Conservation (phyloP, 768 basidiomycete species). For the Boletus reticuloceps region DNA sequence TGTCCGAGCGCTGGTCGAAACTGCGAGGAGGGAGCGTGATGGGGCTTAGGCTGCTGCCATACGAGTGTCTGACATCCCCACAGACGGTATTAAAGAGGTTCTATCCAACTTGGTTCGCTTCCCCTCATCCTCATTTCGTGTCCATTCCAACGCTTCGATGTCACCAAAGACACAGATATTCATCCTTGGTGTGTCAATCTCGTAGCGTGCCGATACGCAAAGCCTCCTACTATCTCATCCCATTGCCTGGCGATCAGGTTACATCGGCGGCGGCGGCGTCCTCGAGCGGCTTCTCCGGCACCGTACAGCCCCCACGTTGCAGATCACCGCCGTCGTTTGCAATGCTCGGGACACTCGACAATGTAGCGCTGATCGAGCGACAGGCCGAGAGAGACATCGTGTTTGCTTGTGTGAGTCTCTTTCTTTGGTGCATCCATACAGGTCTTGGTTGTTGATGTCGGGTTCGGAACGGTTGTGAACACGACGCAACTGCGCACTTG, state of each 20-base stretch:
- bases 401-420: conserved; percentile 32
- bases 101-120: too few relatives aligned
- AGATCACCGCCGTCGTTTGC: conserved; percentile 27
- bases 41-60: too few relatives aligned
- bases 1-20: too few relatives aligned
- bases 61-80: too few relatives aligned
- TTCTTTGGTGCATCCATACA: neutral
- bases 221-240: neutral
- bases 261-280: conserved; percentile 29
- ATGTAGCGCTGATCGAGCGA: conserved; percentile 37
- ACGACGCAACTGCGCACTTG: too few relatives aligned
- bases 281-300: conserved; percentile 24
- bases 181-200: conserved; percentile 31
- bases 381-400: conserved; percentile 43
- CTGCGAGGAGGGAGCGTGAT: too few relatives aligned
- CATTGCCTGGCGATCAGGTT: conserved; percentile 12
- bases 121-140: neutral
- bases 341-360: conserved; percentile 41
- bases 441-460: too few relatives aligned
- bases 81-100: too few relatives aligned
- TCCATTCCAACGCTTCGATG: neutral
- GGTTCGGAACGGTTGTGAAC: too few relatives aligned
- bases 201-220: too few relatives aligned
- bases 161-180: conserved; percentile 37
- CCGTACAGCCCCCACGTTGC: conserved; percentile 2